A percentile compares a stretch with the other conserved stretches of the same genome.
phyloP scores from a whole-genome alignment of 192 early-diverging fungal genomes.

The Mortierella antarctica region DNA sequence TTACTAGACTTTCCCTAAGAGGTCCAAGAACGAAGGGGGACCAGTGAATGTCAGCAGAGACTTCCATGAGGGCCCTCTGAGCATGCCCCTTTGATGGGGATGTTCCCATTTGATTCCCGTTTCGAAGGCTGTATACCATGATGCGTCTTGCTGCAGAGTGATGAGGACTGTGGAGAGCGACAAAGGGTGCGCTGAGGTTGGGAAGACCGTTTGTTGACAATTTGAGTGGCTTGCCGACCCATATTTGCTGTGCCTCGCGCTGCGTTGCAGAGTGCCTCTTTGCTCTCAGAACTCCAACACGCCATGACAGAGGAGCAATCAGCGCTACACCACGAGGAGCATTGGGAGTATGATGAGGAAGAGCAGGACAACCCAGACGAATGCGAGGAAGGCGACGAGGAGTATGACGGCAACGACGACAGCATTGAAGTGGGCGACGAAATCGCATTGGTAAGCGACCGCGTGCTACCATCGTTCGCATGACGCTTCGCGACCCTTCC shows the following conservation, averaged over 20 bases:
- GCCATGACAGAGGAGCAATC: background rate
- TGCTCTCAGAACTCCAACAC: background rate
- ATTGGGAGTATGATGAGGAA: background rate
- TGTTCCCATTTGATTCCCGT: background rate
- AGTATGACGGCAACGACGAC: background rate
- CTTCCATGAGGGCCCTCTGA: no score
- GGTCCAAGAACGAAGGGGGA: background rate
- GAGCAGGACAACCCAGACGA: slow-evolving; percentile 7
- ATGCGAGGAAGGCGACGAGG: slow-evolving; percentile 14
- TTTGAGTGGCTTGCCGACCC: slow-evolving; percentile 11
- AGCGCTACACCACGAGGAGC: background rate
- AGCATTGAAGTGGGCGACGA: slow-evolving; percentile 34
- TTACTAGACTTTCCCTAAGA: slow-evolving; percentile 85
- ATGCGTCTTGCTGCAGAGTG: background rate
- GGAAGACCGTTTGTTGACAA: slow-evolving; percentile 17
- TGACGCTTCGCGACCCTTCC: background rate
- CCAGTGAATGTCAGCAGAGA: no score
- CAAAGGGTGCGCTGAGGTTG: background rate
- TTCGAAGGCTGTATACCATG: background rate
- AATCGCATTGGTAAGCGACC: slow-evolving; percentile 19
- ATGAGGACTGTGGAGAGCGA: background rate
- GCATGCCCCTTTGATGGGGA: no score
- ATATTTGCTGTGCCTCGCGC: slow-evolving; percentile 10
- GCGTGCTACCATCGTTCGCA: background rate
- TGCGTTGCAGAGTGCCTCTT: background rate